Base-by-base conservation (phyloP, 805 yeast species). In the Suhomyces emberorum region DNA sequence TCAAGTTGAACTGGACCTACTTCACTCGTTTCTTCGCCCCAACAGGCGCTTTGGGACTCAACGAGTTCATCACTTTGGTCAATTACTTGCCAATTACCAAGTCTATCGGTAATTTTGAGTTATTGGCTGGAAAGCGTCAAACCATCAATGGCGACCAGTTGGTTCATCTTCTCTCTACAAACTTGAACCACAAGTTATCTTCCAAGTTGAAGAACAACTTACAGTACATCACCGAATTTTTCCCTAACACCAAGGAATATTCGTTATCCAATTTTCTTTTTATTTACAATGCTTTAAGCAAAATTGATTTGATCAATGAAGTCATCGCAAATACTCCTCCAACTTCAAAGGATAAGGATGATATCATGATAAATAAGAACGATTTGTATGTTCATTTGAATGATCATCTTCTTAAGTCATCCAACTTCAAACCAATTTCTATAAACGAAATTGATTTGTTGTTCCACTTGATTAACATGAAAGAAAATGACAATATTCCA, bases 301-400 rank as follows among this genome's bases (percentile, higher is more conserved):
- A 67, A 43, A 51, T 69, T 35, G 74, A 69, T 48, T 56, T 69
- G 45, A 56, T 69, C 38, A 69, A 68, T 49, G 73, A 68, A 51
- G 70, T 67, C 16, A 59, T 69, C 37, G 74, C 72, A 16, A 67
- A 66, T 46, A 61, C 70, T 25, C 72, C 74, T 7, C 72, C 74
- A 5, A 65, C 69, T 7, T 46, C 64, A 18, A 47, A 51, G 30
- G 74, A 68, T 35, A 67, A 63, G 38, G 53, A 59, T 27, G 72
- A 68, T 39, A 65, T 67, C 38, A 46, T 65, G 43, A 62, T 69
- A 49, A 63, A 63, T 49, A 67, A 67, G 42, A 34, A 45, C 17
- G 71, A 68, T 41, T 62, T 69, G 44, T 63, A 68, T 47, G 48
- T 47, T 33, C 72, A 65, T 39, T 59, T 69, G 51, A 65, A 65